These are phyloP conservation scores for Cutaneotrichosporon sp. DNA, from an alignment of 1,284 basidiomycete species.

Conservation along the genomic window DNA sequence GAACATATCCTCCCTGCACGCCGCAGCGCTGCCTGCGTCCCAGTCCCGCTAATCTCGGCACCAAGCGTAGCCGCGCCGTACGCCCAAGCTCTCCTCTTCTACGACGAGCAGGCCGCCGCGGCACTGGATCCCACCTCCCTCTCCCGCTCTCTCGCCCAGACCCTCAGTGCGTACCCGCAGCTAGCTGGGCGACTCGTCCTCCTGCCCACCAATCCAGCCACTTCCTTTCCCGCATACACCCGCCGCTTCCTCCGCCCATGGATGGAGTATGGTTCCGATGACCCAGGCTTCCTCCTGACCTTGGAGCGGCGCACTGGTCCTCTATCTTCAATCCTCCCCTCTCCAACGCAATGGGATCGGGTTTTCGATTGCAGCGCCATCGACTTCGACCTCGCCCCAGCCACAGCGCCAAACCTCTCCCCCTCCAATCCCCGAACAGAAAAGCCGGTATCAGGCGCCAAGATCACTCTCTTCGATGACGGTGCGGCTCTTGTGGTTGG, in stretches of 20 bases:
- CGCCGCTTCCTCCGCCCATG: constrained; percentile 21
- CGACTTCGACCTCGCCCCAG: constrained; percentile 16
- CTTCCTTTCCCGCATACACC: constrained; percentile 7
- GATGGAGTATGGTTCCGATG: constrained; percentile 30
- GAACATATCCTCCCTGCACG: not conserved
- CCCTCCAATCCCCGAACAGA: not conserved
- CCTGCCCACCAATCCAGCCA: not conserved
- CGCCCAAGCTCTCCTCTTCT: constrained; percentile 13
- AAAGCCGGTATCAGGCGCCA: constrained; percentile 3
- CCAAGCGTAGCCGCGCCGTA: constrained; percentile 6
- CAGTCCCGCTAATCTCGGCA: constrained; percentile 15
- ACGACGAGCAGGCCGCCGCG: not conserved
- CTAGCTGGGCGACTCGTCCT: constrained; percentile 45
- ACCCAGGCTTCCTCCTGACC: constrained; percentile 54
- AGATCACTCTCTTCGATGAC: constrained; percentile 18
- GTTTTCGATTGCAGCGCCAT: constrained; percentile 2
- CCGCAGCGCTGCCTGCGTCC: not conserved
- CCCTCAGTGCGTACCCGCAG: constrained; percentile 53
- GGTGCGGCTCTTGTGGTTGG: constrained; percentile 13
- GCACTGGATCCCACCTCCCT: constrained; percentile 31
- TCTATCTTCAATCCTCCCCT: not conserved
- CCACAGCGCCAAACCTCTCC: constrained; percentile 2
- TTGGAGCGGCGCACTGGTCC: constrained; percentile 16
- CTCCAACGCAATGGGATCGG: not conserved
- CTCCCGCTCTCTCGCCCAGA: constrained; percentile 37